Percentiles rank a stretch among this genome's conserved stretches.
Evolutionary conservation across 139 green algal species (phyloP).

Genomic region (Coelastrella sp.): DNA sequence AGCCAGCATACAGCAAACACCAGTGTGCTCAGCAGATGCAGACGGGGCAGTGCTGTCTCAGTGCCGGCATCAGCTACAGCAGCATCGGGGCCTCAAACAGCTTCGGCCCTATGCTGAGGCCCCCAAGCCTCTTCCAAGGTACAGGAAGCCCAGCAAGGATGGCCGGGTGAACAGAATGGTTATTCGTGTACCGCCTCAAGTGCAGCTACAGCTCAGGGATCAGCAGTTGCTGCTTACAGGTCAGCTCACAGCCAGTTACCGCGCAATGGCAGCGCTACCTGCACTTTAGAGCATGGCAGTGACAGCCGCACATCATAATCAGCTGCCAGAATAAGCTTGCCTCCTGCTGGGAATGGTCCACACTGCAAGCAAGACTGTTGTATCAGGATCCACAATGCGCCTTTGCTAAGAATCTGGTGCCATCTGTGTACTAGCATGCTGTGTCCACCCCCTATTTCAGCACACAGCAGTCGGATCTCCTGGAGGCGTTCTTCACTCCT

Average conservation of each 20-base stretch:
- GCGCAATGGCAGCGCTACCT: neutral
- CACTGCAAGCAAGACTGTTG: too few relatives aligned
- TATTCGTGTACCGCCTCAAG: constrained; percentile 42
- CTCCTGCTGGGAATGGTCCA: too few relatives aligned
- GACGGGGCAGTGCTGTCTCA: neutral
- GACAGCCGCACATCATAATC: too few relatives aligned
- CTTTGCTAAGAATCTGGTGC: too few relatives aligned
- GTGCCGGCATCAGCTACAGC: constrained; percentile 26
- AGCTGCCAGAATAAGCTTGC: too few relatives aligned
- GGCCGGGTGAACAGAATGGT: constrained; percentile 45
- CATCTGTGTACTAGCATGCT: too few relatives aligned
- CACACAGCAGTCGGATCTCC: too few relatives aligned
- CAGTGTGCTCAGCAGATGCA: neutral
- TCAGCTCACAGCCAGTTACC: neutral
- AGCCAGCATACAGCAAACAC: neutral
- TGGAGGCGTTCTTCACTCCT: too few relatives aligned
- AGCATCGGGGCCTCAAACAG: constrained; percentile 6
- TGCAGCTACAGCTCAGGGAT: constrained; percentile 6
- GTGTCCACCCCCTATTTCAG: too few relatives aligned
- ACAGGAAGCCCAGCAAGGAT: constrained; percentile 16
- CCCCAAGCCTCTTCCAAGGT: constrained; percentile 33
- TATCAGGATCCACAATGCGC: too few relatives aligned
- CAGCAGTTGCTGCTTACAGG: constrained; percentile 5
- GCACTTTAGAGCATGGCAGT: too few relatives aligned
- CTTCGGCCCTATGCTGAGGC: constrained; percentile 7